Percentiles rank a stretch among this genome's conserved stretches.
Evolutionary conservation across 192 early-diverging fungal genomes (phyloP).

Genomic region (Rhizoclosmatium sp.): DNA sequence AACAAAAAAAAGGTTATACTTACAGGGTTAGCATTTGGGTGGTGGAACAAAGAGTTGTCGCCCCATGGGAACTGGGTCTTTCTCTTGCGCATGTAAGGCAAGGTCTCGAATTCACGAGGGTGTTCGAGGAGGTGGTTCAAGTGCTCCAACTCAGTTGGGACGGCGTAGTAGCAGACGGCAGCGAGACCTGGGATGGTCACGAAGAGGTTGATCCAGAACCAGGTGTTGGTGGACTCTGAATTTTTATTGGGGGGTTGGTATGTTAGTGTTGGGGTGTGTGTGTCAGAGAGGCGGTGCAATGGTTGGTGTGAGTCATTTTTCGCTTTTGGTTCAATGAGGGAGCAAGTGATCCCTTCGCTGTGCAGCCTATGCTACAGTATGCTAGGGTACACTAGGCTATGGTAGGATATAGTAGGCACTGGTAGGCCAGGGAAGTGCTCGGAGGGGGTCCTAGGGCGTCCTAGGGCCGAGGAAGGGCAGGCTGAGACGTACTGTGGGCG

Average conservation of each 20-base stretch:
- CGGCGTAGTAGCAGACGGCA: constrained; percentile 39
- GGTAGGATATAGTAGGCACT: neutral
- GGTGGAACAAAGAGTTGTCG: constrained; percentile 59
- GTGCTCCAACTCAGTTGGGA: constrained; percentile 57
- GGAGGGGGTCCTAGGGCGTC: neutral
- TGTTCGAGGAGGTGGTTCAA: constrained; percentile 59
- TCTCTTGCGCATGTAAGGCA: constrained; percentile 60
- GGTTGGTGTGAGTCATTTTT: neutral
- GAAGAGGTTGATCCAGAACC: constrained; percentile 55
- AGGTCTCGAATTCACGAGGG: constrained; percentile 48
- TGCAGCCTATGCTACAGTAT: too few relatives aligned
- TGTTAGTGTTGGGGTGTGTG: neutral
- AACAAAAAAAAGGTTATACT: neutral
- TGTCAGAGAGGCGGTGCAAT: neutral
- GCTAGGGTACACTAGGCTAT: too few relatives aligned
- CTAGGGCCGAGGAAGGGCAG: neutral
- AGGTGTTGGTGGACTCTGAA: constrained; percentile 50
- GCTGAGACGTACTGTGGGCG: constrained; percentile 33
- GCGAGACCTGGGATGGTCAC: constrained; percentile 54
- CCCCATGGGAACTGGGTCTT: constrained; percentile 63
- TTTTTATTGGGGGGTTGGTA: neutral
- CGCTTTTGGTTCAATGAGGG: too few relatives aligned
- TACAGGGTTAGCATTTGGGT: constrained; percentile 48
- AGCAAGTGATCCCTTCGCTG: too few relatives aligned
- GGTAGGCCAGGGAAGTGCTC: neutral